Percentiles rank a stretch among this genome's conserved stretches.
Evolutionary conservation across 1,139 yeast genomes (phyloP).

Genomic region (Debaryomycetaceae sp.): DNA sequence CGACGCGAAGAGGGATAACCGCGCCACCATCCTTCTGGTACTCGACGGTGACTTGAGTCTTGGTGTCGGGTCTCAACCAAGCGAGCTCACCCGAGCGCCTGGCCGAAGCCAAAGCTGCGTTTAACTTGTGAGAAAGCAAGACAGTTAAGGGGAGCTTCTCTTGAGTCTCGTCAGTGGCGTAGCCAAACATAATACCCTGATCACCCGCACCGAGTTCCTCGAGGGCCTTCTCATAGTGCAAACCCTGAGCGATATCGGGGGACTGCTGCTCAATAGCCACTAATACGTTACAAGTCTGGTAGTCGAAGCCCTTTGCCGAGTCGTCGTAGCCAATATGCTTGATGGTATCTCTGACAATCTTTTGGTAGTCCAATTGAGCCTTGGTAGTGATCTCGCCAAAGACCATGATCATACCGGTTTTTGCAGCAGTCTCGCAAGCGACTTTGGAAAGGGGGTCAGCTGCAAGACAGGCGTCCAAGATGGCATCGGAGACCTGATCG

Average conservation of each 20-base stretch:
- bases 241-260: slow-evolving; percentile 98
- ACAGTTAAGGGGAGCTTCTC: slow-evolving; percentile 95
- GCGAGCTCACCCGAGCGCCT: slow-evolving; percentile 90
- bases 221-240: slow-evolving; percentile 91
- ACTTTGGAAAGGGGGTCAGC: slow-evolving; percentile 97
- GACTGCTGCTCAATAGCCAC: slow-evolving; percentile 99
- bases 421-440: slow-evolving; percentile 98
- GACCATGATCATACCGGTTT: slow-evolving; percentile 98
- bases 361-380: slow-evolving; percentile 92
- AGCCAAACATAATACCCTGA: slow-evolving; percentile 99
- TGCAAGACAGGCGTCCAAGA: slow-evolving; percentile 92
- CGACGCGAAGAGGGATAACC: slow-evolving; percentile 89
- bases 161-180: slow-evolving; percentile 98
- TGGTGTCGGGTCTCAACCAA: slow-evolving; percentile 99
- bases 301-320: slow-evolving; percentile 95
- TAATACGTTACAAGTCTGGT: slow-evolving; percentile 97
- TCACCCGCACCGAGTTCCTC: slow-evolving; percentile 99
- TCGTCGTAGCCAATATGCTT: slow-evolving; percentile 97
- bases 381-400: slow-evolving; percentile 98
- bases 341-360: slow-evolving; percentile 94
- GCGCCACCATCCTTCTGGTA: slow-evolving; percentile 92
- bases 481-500: slow-evolving; percentile 98
- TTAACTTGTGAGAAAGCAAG: slow-evolving; percentile 88
- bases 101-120: slow-evolving; percentile 93
- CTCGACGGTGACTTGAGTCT: slow-evolving; percentile 98